Percentiles rank a stretch among this genome's conserved stretches.
These are phyloP conservation scores for Nasturtium officinale DNA, from an alignment of 345 rosid genomes.

Conservation along the genomic window DNA sequence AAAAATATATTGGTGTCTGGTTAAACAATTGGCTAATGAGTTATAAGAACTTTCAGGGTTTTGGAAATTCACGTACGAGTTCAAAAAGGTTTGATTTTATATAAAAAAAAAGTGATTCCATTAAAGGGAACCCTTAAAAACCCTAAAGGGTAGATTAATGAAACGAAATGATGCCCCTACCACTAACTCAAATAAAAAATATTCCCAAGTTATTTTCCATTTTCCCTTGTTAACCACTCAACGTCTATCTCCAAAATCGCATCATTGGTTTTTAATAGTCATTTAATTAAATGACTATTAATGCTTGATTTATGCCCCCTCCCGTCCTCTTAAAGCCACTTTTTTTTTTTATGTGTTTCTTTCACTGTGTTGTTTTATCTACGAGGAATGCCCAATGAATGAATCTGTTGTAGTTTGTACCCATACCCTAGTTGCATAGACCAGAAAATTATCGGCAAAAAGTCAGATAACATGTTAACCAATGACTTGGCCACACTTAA, in stretches of 20 bases:
- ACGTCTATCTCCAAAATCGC: constrained; percentile 35
- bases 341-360: not conserved
- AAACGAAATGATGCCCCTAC: constrained; percentile 39
- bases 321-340: constrained; percentile 38
- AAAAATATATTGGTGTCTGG: no score
- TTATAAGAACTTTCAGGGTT: not conserved
- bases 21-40: not conserved
- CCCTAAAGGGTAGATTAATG: constrained; percentile 39
- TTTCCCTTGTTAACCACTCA: constrained; percentile 37
- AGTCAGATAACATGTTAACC: not conserved
- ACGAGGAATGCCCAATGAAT: not conserved
- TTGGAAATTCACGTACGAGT: not conserved
- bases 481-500: constrained; percentile 11
- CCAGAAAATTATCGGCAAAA: not conserved
- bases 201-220: not conserved
- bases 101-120: no score
- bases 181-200: constrained; percentile 34
- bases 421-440: constrained; percentile 15
- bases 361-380: not conserved
- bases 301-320: constrained; percentile 38
- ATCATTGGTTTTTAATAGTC: constrained; percentile 29
- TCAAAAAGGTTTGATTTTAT: not conserved
- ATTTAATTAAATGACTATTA: constrained; percentile 24
- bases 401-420: not conserved
- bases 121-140: constrained; percentile 30